Percentiles rank a stretch among this genome's conserved stretches.
Conservation (phyloP, 352 stramenopile genomes). For the Pythium oligandrum region DNA sequence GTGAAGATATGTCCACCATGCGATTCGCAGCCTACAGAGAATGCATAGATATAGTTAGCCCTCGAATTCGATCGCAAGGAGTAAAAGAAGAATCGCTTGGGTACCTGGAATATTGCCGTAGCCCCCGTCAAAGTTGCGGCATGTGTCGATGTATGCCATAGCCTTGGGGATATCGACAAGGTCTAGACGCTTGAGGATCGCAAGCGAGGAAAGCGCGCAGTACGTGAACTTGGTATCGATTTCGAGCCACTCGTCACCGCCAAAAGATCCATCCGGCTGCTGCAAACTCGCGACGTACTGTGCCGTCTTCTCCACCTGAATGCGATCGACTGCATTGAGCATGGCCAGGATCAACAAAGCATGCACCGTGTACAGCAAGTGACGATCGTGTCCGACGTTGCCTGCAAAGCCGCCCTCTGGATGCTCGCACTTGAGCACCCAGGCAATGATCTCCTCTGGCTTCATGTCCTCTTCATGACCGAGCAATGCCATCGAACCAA, state of each 20-base stretch:
- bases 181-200: conserved; percentile 88
- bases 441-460: conserved; percentile 88
- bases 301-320: conserved; percentile 79
- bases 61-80: not conserved
- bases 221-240: conserved; percentile 99
- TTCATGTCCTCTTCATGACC: conserved; percentile 82
- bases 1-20: conserved; percentile 98
- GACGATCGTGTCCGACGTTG: conserved; percentile 95
- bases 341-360: conserved; percentile 97
- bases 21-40: conserved; percentile 90
- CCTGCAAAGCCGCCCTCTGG: conserved; percentile 92
- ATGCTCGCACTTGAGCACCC: conserved; percentile 94
- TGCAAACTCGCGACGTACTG: conserved; percentile 89
- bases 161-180: conserved; percentile 87
- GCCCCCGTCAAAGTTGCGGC: conserved; percentile 97
- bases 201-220: conserved; percentile 94
- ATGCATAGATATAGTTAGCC: too few relatives aligned
- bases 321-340: conserved; percentile 75
- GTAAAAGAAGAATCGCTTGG: conserved; percentile 1
- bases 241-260: conserved; percentile 95
- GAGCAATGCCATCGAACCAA: conserved; percentile 94
- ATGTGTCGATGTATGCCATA: conserved; percentile 92
- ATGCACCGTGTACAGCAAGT: conserved; percentile 97
- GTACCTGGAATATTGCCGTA: conserved; percentile 77
- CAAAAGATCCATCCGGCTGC: conserved; percentile 96